Evolutionary conservation across 2,329 filamentous ascomycete genomes (phyloP), one percentile per base, ranked within the genome.

Genomic region (Pseudocercospora fijiensis): DNA sequence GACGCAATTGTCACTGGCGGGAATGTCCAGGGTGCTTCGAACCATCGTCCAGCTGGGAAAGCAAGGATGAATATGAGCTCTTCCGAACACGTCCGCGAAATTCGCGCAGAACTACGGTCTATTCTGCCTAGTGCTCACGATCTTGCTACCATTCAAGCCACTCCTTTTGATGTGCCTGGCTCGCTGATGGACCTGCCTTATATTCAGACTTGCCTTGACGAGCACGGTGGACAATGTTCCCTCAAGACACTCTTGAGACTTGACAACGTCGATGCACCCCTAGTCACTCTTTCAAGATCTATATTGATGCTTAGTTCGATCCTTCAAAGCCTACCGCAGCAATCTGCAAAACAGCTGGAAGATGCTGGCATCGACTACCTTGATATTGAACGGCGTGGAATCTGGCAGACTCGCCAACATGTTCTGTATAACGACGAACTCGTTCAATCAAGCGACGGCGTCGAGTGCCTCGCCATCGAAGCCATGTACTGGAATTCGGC

Each of bases 401-500:
- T 58, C 13, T 9, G 47, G 4, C 26, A 24, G 8, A 41, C 18
- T n/a, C 41, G 41, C 3, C 57, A 22, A 22, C 37, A 22, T 7
- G 26, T 58, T 6, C 57, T 58, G 18, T 18, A 18, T n/a, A 10
- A 58, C 10, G 24, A 58, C 18, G 41, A 49, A n/a, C 26, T 58
- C 18, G 45, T 58, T 6, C 57, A 47, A n/a, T 47, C 57, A 13
- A 27, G 45, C 18, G 24, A 49, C 22, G 57, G 57, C 16, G 45
- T 58, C 2, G 57, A 58, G n/a, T 58, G 57, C 16, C 57, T 58
- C 8, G 13, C 8, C 8, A 58, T 58, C 37, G 57, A 58, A 27
- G 45, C 37, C 57, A 58, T 58, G 57, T 58, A 58, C 37, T 49
- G 45, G 37, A 58, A 58, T 24, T 27, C 24, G 13, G 57, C 37